These are phyloP conservation scores for Kuraishia ogatae DNA, from an alignment of 805 yeast species.

Conservation along the genomic window DNA sequence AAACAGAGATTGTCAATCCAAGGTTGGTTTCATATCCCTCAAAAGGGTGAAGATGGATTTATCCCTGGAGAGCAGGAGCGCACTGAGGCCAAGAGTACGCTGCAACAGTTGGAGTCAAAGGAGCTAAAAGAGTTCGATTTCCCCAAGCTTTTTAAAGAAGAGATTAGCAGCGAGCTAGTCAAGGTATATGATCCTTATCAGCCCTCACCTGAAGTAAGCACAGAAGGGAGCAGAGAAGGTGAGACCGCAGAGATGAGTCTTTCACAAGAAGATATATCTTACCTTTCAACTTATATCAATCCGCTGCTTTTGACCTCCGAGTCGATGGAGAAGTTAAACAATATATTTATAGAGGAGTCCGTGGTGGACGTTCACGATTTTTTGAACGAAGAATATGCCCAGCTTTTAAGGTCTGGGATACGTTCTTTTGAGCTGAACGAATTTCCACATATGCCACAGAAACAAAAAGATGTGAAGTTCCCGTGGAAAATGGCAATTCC, in stretches of 20 bases:
- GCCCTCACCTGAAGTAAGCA: conserved; percentile 21
- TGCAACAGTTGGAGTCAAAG: conserved; percentile 71
- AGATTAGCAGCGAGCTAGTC: conserved; percentile 13
- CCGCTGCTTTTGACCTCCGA: conserved; percentile 34
- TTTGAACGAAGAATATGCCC: conserved; percentile 47
- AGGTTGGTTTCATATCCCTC: conserved; percentile 99
- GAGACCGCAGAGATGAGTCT: conserved; percentile 14
- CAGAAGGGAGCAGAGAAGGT: conserved; percentile 14
- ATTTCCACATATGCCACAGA: conserved; percentile 42
- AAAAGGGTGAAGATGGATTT: conserved; percentile 81
- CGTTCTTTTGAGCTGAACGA: conserved; percentile 54
- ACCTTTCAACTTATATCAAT: conserved; percentile 48
- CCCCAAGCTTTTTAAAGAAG: conserved; percentile 46
- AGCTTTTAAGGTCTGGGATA: conserved; percentile 33
- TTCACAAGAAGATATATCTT: conserved; percentile 33
- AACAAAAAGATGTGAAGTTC: conserved; percentile 39
- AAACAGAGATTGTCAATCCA: conserved; percentile 88
- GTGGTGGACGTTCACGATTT: conserved; percentile 59
- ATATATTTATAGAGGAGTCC: conserved; percentile 57
- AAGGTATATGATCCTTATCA: background rate
- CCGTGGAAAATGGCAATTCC: conserved; percentile 95
- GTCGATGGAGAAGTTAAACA: conserved; percentile 33
- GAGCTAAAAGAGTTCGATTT: conserved; percentile 73
- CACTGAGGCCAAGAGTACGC: conserved; percentile 65
- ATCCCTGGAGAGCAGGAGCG: conserved; percentile 75